phyloP scores from a whole-genome alignment of 2,329 filamentous ascomycete genomes.

The Pyrenophora graminea region DNA sequence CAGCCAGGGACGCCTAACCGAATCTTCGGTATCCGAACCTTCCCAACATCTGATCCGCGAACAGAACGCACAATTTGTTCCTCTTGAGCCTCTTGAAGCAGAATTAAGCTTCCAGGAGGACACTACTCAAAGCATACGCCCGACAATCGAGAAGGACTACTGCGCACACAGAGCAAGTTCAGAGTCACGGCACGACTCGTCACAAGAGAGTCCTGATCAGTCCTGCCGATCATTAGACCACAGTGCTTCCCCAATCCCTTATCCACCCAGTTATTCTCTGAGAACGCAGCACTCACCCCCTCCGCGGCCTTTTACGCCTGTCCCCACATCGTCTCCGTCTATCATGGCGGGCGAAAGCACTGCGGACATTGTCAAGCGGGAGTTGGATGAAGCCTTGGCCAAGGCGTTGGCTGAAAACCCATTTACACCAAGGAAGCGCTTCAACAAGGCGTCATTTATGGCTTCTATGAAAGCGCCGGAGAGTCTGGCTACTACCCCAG shows the following conservation, averaged over 20 bases:
- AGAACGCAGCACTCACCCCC: constrained; percentile 25
- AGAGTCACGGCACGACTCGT: constrained; percentile 39
- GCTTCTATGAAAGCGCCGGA: constrained; percentile 2
- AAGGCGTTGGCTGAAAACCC: constrained; percentile 18
- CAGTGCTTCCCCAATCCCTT: constrained; percentile 26
- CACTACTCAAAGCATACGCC: constrained; percentile 16
- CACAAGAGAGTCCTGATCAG: constrained; percentile 33
- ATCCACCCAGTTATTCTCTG: constrained; percentile 31
- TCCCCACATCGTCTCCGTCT: constrained; percentile 12
- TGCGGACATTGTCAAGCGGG: constrained; percentile 7
- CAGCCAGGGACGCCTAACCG: constrained; percentile 11
- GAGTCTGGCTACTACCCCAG: background rate
- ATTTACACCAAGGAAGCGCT: constrained; percentile 12
- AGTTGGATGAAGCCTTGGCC: constrained; percentile 15
- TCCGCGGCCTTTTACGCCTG: constrained; percentile 22
- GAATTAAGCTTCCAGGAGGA: constrained; percentile 27
- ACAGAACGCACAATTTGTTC: constrained; percentile 35
- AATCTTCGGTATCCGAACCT: constrained; percentile 13
- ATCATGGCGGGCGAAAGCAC: constrained; percentile 23
- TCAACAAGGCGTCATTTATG: constrained; percentile 2
- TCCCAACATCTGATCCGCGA: constrained; percentile 17
- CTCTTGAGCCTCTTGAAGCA: constrained; percentile 13
- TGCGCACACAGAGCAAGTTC: constrained; percentile 5
- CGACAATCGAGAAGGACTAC: constrained; percentile 21
- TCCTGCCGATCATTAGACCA: constrained; percentile 2